Percentiles rank a stretch among this genome's conserved stretches.
Evolutionary conservation across 345 rosid species (phyloP).

Genomic region (Ceriops decandra): DNA sequence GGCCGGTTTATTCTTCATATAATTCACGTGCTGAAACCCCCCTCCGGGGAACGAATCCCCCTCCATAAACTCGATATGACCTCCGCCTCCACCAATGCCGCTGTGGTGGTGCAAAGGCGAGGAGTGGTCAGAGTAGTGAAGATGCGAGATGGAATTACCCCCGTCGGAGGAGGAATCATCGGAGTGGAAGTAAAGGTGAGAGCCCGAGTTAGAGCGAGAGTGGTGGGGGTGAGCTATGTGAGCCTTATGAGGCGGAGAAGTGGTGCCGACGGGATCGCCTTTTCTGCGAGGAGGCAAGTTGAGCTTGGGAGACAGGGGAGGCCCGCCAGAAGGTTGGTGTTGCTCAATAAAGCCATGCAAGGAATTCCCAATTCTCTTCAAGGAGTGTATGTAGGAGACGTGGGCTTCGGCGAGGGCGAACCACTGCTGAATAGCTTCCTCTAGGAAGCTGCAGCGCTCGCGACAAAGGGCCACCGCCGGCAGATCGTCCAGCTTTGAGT

Average conservation of each 20-base stretch:
- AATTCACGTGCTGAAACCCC: constrained; percentile 60
- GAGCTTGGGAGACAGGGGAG: constrained; percentile 36
- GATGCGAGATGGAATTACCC: constrained; percentile 11
- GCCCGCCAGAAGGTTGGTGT: constrained; percentile 13
- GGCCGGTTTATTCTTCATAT: constrained; percentile 63
- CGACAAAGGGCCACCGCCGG: constrained; percentile 94
- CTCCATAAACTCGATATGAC: constrained; percentile 14
- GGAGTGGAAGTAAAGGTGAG: constrained; percentile 55
- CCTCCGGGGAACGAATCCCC: constrained; percentile 32
- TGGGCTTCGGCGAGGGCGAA: constrained; percentile 75
- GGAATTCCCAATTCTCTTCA: constrained; percentile 47
- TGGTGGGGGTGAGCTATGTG: constrained; percentile 7
- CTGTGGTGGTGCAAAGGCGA: constrained; percentile 45
- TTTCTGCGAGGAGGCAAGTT: constrained; percentile 50
- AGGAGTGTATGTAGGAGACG: constrained; percentile 50
- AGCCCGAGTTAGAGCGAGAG: constrained; percentile 52
- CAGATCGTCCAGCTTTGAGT: constrained; percentile 85
- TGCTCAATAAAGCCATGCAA: constrained; percentile 47
- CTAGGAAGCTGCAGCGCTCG: constrained; percentile 62
- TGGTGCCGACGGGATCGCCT: constrained; percentile 24
- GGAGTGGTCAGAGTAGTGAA: constrained; percentile 42
- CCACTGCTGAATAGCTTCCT: constrained; percentile 69
- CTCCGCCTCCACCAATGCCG: constrained; percentile 15
- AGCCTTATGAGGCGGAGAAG: constrained; percentile 13
- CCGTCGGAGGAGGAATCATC: constrained; percentile 20